These are phyloP conservation scores for Zalerion maritima DNA, from an alignment of 495 filamentous ascomycete genomes.

Conservation along the genomic window DNA sequence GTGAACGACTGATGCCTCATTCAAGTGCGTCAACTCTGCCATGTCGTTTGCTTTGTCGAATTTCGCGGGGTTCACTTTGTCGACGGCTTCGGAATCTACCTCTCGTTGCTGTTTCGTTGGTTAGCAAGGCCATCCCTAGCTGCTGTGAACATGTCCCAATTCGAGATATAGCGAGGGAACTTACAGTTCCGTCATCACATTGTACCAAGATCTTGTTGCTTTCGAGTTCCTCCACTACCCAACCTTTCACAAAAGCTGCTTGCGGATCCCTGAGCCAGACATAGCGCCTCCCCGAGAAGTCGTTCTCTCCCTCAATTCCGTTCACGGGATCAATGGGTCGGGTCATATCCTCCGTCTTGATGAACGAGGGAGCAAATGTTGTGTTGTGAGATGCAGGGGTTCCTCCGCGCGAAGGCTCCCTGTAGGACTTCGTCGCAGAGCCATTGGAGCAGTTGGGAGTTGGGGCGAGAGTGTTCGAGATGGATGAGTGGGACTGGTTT, in stretches of 20 bases:
- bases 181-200: conserved; percentile 84
- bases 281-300: conserved; percentile 98
- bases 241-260: conserved; percentile 79
- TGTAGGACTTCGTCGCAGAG: conserved; percentile 6
- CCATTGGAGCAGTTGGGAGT: conserved; percentile 12
- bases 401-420: conserved; percentile 42
- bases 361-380: conserved; percentile 93
- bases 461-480: conserved; percentile 13
- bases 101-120: conserved; percentile 56
- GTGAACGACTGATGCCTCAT: conserved; percentile 95
- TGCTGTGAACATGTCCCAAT: not conserved
- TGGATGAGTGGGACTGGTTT: conserved; percentile 28
- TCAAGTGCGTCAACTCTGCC: conserved; percentile 95
- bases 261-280: conserved; percentile 87
- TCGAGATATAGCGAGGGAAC: conserved; percentile 17
- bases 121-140: conserved; percentile 1
- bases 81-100: conserved; percentile 69
- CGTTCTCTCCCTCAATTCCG: conserved; percentile 83
- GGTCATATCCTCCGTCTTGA: conserved; percentile 65
- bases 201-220: conserved; percentile 62
- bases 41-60: conserved; percentile 99
- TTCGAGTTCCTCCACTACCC: conserved; percentile 69
- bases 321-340: conserved; percentile 51
- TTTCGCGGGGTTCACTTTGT: conserved; percentile 98
- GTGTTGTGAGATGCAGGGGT: conserved; percentile 38